Base-by-base conservation (phyloP, 345 rosid genomes). In the Anastatica hierochuntica region DNA sequence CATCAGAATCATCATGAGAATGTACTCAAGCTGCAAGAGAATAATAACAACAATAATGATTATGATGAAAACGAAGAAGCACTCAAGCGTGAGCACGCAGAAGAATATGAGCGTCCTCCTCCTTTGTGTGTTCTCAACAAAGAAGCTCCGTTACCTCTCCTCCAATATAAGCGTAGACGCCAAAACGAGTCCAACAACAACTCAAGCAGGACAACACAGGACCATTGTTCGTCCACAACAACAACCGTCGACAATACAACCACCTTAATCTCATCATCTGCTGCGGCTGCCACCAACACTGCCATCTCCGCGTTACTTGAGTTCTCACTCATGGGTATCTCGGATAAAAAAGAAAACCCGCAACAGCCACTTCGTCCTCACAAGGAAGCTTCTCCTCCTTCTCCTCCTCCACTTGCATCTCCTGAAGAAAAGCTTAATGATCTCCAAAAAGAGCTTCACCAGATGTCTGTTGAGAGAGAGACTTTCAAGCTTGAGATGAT, bases 221-320 rank as follows among this genome's bases (percentile, higher is more conserved):
- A 76, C 58, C 85, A 71, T 29, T 74, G 79, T 53, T 82, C 90
- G 12, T 87, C 95, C 38, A 76, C 86, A 41, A 74, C 76, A 41
- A 80, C 79, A 50, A 80, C 83, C 20, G 81, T 85, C 43, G 75
- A 80, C 56, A 80, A 75, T 13, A 62, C 81, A 53, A 43, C 76
- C 2, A 60, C 74, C 24, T 58, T 64, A 44, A 29, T 71, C 16
- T 63, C 74, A 54, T 48, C 65, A 14, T 38, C 71, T 37, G 59
- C 74, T 43, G 67, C 77, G n/a, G n/a, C n/a, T 19, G 84, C 82
- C 14, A 77, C 84, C 31, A 76, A 82, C 4, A 77, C 77, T 0
- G 84, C 88, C 18, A 48, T 84, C 49, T 86, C 98, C 50, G 84
- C 98, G 6, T 62, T 90, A 58, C 59, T 90, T 58, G 96, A 86